Base-by-base conservation (phyloP, 2,329 filamentous ascomycete species). In the Fusarium concolor region DNA sequence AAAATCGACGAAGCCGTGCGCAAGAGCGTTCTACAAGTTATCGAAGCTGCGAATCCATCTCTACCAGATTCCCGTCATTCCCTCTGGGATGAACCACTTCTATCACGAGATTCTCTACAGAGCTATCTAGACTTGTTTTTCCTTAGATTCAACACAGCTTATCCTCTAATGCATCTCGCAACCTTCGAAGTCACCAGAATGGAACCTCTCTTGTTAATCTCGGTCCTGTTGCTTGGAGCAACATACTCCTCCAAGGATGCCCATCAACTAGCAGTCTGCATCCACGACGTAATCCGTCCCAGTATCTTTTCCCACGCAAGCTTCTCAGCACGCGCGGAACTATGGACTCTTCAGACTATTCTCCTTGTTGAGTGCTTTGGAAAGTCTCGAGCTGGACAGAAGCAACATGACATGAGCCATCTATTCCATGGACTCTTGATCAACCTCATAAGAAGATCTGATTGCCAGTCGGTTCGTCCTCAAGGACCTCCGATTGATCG, bases 301-400 rank as follows among this genome's bases (percentile, higher is more conserved):
- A 54, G 51, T 22, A 54, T 54, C 4, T 54, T 54, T 14, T 46
- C 51, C 4, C 51, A 54, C n/a, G 51, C 51, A 15, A 54, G 51
- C 15, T 90, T 90, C 71, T 87, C 82, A 1, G 79, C 87, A 0
- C 82, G 84, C n/a, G 87, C 88, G 1, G 82, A 86, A 22, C 77
- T 90, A 0, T 90, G 87, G 87, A 83, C 88, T 0, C 68, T 90
- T 1, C 87, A 90, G 62, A 86, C 86, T 0, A 88, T 90, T 33
- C 75, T 90, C 10, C 76, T 90, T 1, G 86, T 89, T 1, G 88
- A 90, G 65, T 89, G 87, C 65, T 89, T 90, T 56, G 88, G 88
- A 4, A 90, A 90, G 72, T 87, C 85, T 37, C 79, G 87, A 55
- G 87, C 87, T 0, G 87, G 87, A 1, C 87, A 88, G 63, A 86